These are phyloP conservation scores for Euphrasia arctica DNA, from an alignment of 305 asterid genomes.

Conservation along the genomic window DNA sequence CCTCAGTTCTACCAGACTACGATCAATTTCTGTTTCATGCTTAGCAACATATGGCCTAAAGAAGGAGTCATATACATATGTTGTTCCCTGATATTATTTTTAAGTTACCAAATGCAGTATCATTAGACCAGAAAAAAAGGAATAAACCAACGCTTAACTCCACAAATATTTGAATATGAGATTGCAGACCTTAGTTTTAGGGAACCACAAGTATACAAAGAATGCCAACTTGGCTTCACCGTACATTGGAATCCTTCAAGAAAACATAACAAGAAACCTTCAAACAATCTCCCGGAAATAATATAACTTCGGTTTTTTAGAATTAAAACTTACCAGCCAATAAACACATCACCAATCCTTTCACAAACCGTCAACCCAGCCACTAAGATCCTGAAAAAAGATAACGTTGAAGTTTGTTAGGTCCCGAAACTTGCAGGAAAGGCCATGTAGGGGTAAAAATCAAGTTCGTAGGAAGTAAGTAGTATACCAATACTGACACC, in stretches of 20 bases:
- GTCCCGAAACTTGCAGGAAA: conserved; percentile 20
- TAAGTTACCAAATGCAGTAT: conserved; percentile 18
- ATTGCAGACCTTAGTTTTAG: conserved; percentile 80
- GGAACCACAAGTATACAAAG: conserved; percentile 88
- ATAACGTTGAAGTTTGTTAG: conserved; percentile 21
- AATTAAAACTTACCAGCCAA: conserved; percentile 65
- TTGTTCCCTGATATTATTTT: conserved; percentile 74
- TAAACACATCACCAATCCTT: conserved; percentile 69
- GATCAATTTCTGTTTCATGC: conserved; percentile 92
- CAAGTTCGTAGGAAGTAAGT: conserved; percentile 1
- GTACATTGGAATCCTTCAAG: conserved; percentile 91
- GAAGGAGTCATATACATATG: conserved; percentile 82
- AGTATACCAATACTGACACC: conserved; percentile 95
- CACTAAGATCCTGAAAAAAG: conserved; percentile 66
- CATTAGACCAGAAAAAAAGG: conserved; percentile 13
- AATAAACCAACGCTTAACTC: conserved; percentile 5
- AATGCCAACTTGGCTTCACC: conserved; percentile 97
- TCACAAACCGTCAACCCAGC: conserved; percentile 79
- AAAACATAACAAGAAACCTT: conserved; percentile 15
- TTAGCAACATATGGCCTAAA: conserved; percentile 71
- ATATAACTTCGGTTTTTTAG: not conserved
- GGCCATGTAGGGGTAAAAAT: not conserved
- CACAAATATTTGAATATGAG: conserved; percentile 18
- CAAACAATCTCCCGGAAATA: conserved; percentile 15
- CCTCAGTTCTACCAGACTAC: conserved; percentile 69